Evolutionary conservation across 169 alveolate species (phyloP).

Genomic region (Miamiensis avidus): DNA sequence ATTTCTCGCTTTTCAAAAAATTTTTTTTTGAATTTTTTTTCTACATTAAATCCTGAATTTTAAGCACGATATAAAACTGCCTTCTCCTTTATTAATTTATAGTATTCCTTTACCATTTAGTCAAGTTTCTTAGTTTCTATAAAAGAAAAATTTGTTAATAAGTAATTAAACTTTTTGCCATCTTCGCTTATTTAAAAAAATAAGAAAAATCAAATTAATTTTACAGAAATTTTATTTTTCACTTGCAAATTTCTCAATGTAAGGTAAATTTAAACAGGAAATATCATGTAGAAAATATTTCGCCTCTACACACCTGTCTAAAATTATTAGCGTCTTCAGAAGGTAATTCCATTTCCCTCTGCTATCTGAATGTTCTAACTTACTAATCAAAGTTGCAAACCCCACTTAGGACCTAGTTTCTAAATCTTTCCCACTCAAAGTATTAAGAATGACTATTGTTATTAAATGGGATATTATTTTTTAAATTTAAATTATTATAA

Average conservation of each 20-base stretch:
- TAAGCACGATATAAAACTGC: neutral
- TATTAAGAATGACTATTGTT: neutral
- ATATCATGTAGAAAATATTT: conserved; percentile 25
- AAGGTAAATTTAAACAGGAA: neutral
- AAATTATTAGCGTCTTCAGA: conserved; percentile 6
- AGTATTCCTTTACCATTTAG: neutral
- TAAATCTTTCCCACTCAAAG: conserved; percentile 28
- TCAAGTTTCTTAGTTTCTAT: conserved; percentile 5
- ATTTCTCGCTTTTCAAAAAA: conserved; percentile 5
- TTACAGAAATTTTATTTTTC: conserved; percentile 5
- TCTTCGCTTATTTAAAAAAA: no score
- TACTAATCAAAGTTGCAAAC: conserved; percentile 8
- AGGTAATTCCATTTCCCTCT: conserved; percentile 26
- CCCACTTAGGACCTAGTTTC: conserved; percentile 36
- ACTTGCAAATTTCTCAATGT: conserved; percentile 5
- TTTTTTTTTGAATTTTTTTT: conserved; percentile 13
- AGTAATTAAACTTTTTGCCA: neutral
- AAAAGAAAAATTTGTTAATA: conserved; percentile 15
- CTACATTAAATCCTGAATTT: conserved; percentile 19
- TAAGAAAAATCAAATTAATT: no score
- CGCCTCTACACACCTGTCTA: conserved; percentile 26
- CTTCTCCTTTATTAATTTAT: neutral
- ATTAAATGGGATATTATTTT: no score
- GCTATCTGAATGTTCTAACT: conserved; percentile 22
- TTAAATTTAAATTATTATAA: no score